phyloP scores from a whole-genome alignment of 2,329 filamentous ascomycete species.

The Teratosphaeria gauchensis region DNA sequence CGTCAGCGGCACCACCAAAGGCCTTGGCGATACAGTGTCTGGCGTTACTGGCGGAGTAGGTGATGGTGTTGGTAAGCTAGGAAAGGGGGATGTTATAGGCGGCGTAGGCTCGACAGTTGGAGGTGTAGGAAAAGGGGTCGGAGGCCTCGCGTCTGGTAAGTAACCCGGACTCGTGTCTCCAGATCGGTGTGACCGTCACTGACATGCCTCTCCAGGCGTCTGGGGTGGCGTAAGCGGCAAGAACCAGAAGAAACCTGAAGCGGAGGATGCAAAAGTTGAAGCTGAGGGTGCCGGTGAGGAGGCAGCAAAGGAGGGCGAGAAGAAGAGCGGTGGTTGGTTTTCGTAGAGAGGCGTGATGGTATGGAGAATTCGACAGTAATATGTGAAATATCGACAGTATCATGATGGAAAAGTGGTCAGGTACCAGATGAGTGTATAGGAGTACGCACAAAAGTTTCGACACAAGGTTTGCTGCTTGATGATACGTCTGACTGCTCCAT shows the following conservation, averaged over 20 bases:
- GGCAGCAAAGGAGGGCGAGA: background rate
- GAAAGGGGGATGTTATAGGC: conserved; percentile 36
- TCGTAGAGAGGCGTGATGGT: background rate
- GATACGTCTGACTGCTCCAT: too few relatives aligned
- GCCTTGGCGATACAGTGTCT: conserved; percentile 30
- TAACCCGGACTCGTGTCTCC: background rate
- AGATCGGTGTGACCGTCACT: background rate
- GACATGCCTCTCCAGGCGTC: conserved; percentile 10
- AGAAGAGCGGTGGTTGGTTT: background rate
- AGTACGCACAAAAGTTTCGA: too few relatives aligned
- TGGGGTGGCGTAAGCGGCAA: conserved; percentile 24
- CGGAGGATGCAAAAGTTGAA: conserved; percentile 8
- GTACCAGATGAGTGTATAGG: too few relatives aligned
- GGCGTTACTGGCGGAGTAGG: conserved; percentile 34
- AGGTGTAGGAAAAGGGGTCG: conserved; percentile 25
- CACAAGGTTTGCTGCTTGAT: too few relatives aligned
- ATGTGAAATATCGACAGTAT: background rate
- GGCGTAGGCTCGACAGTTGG: conserved; percentile 33
- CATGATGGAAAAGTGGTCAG: too few relatives aligned
- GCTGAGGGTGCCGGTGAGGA: conserved; percentile 2
- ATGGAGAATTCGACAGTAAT: background rate
- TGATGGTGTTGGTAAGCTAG: conserved; percentile 35
- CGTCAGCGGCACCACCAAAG: conserved; percentile 34
- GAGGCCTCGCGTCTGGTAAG: conserved; percentile 14
- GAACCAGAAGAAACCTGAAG: conserved; percentile 14